These are phyloP conservation scores for Globisporangium splendens DNA, from an alignment of 352 stramenopile genomes.

Conservation along the genomic window DNA sequence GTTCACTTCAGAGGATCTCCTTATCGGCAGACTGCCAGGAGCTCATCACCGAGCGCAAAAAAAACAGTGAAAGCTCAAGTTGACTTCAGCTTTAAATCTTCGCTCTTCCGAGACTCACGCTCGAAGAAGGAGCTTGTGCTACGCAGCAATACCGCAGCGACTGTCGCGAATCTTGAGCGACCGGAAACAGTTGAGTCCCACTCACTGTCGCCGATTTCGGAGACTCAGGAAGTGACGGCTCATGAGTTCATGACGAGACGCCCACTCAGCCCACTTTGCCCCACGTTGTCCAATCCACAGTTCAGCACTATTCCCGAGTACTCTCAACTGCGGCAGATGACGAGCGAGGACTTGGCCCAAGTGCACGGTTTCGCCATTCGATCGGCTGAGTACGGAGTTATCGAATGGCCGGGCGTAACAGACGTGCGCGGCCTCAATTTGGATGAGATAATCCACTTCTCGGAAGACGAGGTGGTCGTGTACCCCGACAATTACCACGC, in stretches of 20 bases:
- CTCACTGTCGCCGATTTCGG: not conserved
- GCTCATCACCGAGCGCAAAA: not conserved
- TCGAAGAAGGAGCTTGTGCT: conserved; percentile 7
- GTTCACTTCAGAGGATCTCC: not conserved
- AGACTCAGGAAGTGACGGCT: not conserved
- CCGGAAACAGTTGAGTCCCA: too few species aligned
- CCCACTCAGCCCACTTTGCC: conserved; percentile 14
- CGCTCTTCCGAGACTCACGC: conserved; percentile 21
- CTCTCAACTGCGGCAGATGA: conserved; percentile 29
- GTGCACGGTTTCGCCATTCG: conserved; percentile 42
- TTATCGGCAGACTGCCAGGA: not conserved
- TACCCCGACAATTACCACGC: conserved; percentile 32
- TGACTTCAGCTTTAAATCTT: conserved; percentile 31
- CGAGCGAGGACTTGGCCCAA: conserved; percentile 27
- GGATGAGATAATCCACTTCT: conserved; percentile 41
- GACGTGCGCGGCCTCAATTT: conserved; percentile 43
- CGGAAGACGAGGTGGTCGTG: conserved; percentile 34
- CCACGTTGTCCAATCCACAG: conserved; percentile 25
- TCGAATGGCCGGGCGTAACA: conserved; percentile 36
- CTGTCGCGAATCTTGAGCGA: not conserved
- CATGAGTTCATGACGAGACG: not conserved
- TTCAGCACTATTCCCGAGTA: conserved; percentile 42
- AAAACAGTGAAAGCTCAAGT: not conserved
- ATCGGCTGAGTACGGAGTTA: conserved; percentile 28
- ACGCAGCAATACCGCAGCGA: not conserved